phyloP scores from a whole-genome alignment of 139 green algal species.

The Chlamydomonas schloesseri region DNA sequence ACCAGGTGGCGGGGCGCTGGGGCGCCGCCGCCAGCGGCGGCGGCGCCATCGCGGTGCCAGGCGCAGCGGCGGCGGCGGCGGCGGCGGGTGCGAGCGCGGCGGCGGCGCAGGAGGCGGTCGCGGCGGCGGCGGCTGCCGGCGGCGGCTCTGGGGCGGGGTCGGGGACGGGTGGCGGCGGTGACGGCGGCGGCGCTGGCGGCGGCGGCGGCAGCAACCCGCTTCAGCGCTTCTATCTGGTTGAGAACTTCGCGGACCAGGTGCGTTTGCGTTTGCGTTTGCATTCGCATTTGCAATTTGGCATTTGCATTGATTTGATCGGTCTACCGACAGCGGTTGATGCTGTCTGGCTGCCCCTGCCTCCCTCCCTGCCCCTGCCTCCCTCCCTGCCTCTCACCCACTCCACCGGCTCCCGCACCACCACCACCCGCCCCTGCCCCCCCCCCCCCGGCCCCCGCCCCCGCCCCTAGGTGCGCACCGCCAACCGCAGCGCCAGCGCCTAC shows the following conservation, averaged over 20 bases:
- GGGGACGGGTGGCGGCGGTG: not conserved
- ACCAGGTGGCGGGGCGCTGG: too few species aligned
- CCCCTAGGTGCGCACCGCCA: conserved; percentile 26
- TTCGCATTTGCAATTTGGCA: too few species aligned
- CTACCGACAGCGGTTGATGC: too few species aligned
- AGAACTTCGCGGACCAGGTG: conserved; percentile 38
- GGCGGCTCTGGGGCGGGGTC: not conserved
- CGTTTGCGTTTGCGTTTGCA: too few species aligned
- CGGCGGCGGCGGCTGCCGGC: not conserved
- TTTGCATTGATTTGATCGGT: too few species aligned
- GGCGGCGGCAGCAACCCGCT: not conserved
- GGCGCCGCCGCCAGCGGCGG: not conserved
- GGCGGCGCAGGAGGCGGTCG: not conserved
- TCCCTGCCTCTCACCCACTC: not conserved
- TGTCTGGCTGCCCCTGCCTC: too few species aligned
- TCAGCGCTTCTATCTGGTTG: not conserved
- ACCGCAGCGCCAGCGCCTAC: not conserved
- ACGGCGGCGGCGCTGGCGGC: not conserved
- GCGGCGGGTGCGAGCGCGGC: not conserved
- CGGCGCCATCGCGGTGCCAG: not conserved
- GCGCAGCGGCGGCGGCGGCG: not conserved
- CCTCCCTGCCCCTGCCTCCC: too few species aligned
- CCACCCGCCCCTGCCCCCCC: not conserved
- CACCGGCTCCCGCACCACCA: not conserved
- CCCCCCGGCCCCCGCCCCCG: too few species aligned